Conservation (phyloP, 78 protist genomes). For the Mastigamoeba balamuthi region DNA sequence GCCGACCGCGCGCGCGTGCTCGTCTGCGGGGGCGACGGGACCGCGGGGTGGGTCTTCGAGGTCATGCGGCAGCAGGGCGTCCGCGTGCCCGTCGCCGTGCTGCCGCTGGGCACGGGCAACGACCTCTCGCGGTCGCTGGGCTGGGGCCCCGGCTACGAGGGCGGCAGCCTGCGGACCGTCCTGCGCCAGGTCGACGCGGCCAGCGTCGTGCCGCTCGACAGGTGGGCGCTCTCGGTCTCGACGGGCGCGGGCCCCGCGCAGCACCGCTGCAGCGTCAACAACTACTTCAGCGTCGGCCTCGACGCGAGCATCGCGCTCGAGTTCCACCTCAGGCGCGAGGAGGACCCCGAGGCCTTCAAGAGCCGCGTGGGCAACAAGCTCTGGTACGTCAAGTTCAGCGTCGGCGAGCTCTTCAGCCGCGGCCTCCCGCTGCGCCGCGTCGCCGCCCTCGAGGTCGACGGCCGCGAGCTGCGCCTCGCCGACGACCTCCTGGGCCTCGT, state of each 20-base stretch:
- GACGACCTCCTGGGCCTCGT: background rate
- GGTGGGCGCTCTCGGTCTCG: too few relatives aligned
- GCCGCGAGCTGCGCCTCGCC: background rate
- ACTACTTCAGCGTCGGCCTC: constrained; percentile 2
- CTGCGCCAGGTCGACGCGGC: background rate
- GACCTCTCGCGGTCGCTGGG: constrained; percentile 75
- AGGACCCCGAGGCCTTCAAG: constrained; percentile 8
- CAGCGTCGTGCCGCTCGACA: background rate
- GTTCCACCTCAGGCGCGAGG: constrained; percentile 13
- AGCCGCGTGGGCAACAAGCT: background rate
- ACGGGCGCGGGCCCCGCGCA: too few relatives aligned
- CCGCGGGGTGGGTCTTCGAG: constrained; percentile 76
- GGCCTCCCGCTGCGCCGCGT: background rate
- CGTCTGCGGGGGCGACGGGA: constrained; percentile 87
- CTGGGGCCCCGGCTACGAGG: constrained; percentile 75
- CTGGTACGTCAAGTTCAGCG: constrained; percentile 7
- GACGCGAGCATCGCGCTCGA: constrained; percentile 18
- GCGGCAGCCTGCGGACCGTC: background rate
- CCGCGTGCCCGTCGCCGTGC: constrained; percentile 35
- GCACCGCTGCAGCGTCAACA: too few relatives aligned
- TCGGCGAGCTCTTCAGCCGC: background rate
- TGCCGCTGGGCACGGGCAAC: constrained; percentile 87
- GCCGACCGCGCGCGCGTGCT: constrained; percentile 11
- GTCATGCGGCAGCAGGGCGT: constrained; percentile 6
- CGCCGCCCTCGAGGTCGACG: background rate